Base-by-base conservation (phyloP, 768 basidiomycete genomes). In the Panaeolus cyanescens region DNA sequence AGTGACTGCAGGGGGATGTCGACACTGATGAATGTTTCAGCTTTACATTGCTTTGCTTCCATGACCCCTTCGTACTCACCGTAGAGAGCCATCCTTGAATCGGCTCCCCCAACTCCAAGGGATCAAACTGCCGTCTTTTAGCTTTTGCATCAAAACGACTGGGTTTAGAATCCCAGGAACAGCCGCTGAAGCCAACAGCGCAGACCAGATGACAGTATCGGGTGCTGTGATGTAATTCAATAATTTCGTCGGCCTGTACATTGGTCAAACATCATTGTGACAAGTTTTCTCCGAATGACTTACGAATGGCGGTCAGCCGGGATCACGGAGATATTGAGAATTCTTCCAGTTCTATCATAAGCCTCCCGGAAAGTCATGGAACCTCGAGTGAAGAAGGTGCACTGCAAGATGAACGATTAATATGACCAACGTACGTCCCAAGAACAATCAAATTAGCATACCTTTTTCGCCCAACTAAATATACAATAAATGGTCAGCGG, bases 211-310 rank as follows among this genome's bases (percentile, higher is more conserved):
- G 19, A 92, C 79, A 3, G 90, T 91, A 71, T 99, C 92, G 0
- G 97, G 97, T n/a, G 95, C 92, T 19, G 95, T 96, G 63, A 98
- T 85, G 69, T 97, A 95, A 72, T 99, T 99, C 10, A 99, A 80
- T 2, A 99, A 77, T 74, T 98, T 98, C 2, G 97, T 98, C 1
- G 97, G 97, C 12, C 93, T 95, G 39, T 17, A 50, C 19, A 32
- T 17, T 22, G 57, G 61, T 69, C 1, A 65, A 59, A 25, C 17
- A 7, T 19, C 34, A 30, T 30, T 33, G 45, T 45, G 13, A 31
- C 36, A 36, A 20, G 5, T 62, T 22, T 40, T 22, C 50, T 12
- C 25, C 66, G 64, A 81, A 33, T 13, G 15, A 71, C 77, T 69
- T 62, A 83, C 92, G 93, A 94, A 76, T 98, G 92, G 17, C 89